Evolutionary conservation across 495 filamentous ascomycete species (phyloP).

Genomic region (Tetracladium setigerum): DNA sequence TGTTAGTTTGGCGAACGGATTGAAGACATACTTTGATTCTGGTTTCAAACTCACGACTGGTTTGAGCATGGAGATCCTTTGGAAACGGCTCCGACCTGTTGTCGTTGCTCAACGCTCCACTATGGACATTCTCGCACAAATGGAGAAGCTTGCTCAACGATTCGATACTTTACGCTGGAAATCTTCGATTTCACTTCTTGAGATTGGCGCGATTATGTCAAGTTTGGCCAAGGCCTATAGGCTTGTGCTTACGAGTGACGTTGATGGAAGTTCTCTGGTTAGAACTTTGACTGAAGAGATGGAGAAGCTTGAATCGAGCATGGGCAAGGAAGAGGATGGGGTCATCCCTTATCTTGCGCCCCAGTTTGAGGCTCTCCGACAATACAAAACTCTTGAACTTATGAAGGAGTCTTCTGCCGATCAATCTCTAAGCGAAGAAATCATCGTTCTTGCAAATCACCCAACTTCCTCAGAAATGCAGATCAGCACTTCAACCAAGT

Average conservation of each 20-base stretch:
- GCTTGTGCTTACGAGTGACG: slow-evolving; percentile 33
- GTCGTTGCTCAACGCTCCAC: slow-evolving; percentile 27
- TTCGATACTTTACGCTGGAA: slow-evolving; percentile 62
- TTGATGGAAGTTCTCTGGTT: slow-evolving; percentile 36
- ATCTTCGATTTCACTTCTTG: slow-evolving; percentile 31
- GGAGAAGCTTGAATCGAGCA: slow-evolving; percentile 38
- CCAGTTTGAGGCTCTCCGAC: slow-evolving; percentile 60
- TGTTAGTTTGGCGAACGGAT: slow-evolving; percentile 12
- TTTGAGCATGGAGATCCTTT: slow-evolving; percentile 77
- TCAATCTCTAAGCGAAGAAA: slow-evolving; percentile 3
- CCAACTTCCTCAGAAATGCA: slow-evolving; percentile 38
- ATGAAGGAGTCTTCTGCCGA: slow-evolving; percentile 14
- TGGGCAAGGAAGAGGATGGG: slow-evolving; percentile 30
- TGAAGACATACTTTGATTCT: slow-evolving; percentile 35
- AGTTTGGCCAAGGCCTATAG: slow-evolving; percentile 45
- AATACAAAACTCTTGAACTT: slow-evolving; percentile 45
- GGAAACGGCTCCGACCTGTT: slow-evolving; percentile 61
- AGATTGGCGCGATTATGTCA: slow-evolving; percentile 37
- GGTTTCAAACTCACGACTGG: slow-evolving; percentile 62
- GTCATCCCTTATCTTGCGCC: slow-evolving; percentile 47
- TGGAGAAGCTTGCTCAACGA: slow-evolving; percentile 63
- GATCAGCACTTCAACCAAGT: slow-evolving; percentile 27
- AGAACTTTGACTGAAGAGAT: slow-evolving; percentile 51
- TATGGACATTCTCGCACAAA: slow-evolving; percentile 45
- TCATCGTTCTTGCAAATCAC: slow-evolving; percentile 36